Conservation (phyloP, 2,329 filamentous ascomycete species). For the Coniochaeta prunicola region DNA sequence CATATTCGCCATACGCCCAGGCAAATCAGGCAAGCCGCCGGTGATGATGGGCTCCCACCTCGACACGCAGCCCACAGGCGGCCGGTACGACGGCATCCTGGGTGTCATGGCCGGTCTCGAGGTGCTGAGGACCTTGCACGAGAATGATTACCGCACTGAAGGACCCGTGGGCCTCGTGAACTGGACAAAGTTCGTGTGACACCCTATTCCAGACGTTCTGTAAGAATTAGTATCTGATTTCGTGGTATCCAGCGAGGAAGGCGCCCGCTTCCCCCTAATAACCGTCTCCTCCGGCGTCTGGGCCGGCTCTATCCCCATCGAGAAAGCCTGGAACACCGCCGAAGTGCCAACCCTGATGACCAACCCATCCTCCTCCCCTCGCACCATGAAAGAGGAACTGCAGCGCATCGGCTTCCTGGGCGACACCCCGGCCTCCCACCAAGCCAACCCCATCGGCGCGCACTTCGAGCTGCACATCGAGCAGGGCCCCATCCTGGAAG, state of each 20-base stretch:
- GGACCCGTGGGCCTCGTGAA: conserved; percentile 69
- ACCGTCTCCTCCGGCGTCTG: conserved; percentile 73
- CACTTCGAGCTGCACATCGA: conserved; percentile 85
- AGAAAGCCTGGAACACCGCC: conserved; percentile 50
- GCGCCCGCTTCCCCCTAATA: conserved; percentile 68
- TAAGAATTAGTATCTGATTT: background rate
- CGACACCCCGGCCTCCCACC: conserved; percentile 44
- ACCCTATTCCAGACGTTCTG: background rate
- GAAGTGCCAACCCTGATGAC: conserved; percentile 41
- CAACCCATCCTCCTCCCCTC: conserved; percentile 34
- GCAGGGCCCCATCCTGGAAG: conserved; percentile 70
- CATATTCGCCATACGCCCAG: conserved; percentile 66
- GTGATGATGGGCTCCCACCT: conserved; percentile 65
- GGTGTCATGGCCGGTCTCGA: conserved; percentile 69
- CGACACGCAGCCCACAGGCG: conserved; percentile 58
- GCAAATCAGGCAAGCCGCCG: conserved; percentile 44
- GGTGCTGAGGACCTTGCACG: conserved; percentile 60
- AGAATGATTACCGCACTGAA: conserved; percentile 60
- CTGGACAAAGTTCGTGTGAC: conserved; percentile 57
- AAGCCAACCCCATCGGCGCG: conserved; percentile 58
- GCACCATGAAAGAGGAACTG: conserved; percentile 62
- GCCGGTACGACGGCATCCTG: conserved; percentile 70
- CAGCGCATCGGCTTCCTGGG: conserved; percentile 67
- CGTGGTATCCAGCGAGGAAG: conserved; percentile 56
- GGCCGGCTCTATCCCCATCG: conserved; percentile 59